Percentiles rank a stretch among this genome's conserved stretches.
Evolutionary conservation across 2,329 filamentous ascomycete genomes (phyloP).

Genomic region (Trichophyton benhamiae): DNA sequence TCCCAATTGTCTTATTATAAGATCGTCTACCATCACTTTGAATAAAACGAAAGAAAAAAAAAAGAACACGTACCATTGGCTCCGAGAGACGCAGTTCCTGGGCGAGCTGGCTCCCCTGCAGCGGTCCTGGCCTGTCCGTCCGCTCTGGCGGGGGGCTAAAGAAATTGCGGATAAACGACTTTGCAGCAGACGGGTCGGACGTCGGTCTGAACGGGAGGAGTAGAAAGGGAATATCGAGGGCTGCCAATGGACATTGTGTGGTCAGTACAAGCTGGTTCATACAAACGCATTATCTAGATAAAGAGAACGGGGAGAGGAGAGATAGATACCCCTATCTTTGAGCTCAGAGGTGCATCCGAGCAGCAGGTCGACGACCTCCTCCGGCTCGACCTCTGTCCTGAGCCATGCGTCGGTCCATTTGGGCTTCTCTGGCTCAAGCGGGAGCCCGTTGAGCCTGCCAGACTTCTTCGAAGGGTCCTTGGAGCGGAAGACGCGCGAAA

Average conservation of each 20-base stretch:
- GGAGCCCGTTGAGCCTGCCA: conserved; percentile 38
- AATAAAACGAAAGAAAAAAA: not conserved
- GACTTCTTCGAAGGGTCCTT: conserved; percentile 59
- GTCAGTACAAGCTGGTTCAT: conserved; percentile 12
- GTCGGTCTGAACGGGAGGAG: conserved; percentile 88
- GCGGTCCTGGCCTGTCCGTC: conserved; percentile 32
- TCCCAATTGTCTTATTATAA: not conserved
- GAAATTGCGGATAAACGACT: conserved; percentile 84
- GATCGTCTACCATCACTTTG: too few relatives aligned
- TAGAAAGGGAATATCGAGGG: conserved; percentile 80
- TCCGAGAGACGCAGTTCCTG: conserved; percentile 88
- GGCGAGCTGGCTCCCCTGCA: conserved; percentile 56
- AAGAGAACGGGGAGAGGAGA: too few relatives aligned
- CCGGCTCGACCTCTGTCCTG: conserved; percentile 67
- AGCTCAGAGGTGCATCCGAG: conserved; percentile 78
- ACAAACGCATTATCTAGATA: too few relatives aligned
- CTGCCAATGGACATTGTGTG: conserved; percentile 34
- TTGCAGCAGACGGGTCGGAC: conserved; percentile 80
- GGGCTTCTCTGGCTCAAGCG: conserved; percentile 53
- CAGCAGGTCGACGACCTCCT: conserved; percentile 82
- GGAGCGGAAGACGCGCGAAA: conserved; percentile 56
- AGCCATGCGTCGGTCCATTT: conserved; percentile 82
- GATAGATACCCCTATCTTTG: conserved; percentile 73
- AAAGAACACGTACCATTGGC: conserved; percentile 58
- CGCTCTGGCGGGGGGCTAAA: conserved; percentile 59